phyloP scores from a whole-genome alignment of 257 asterid genomes.

The Ophiorrhiza pumila region DNA sequence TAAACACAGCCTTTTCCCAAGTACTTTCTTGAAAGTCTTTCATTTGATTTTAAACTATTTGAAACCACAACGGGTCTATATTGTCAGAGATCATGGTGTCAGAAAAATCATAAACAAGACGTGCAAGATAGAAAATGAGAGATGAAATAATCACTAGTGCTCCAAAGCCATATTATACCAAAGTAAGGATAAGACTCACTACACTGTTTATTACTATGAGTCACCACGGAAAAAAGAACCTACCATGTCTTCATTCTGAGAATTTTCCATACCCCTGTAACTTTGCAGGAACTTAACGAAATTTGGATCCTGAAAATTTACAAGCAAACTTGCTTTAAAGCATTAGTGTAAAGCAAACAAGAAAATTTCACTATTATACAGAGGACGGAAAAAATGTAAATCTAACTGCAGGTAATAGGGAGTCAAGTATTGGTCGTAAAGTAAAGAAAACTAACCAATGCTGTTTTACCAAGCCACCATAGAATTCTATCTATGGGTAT shows the following conservation, averaged over 20 bases:
- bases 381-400: background rate
- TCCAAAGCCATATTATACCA: background rate
- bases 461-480: background rate
- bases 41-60: background rate
- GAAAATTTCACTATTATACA: background rate
- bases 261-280: slow-evolving; percentile 34
- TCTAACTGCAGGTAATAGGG: background rate
- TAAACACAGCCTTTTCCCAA: background rate
- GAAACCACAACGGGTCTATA: background rate
- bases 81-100: background rate
- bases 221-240: slow-evolving; percentile 26
- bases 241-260: slow-evolving; percentile 57
- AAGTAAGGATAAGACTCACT: background rate
- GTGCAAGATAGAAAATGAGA: background rate
- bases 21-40: background rate
- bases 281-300: slow-evolving; percentile 68
- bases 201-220: background rate
- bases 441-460: background rate
- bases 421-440: background rate
- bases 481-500: background rate
- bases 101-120: background rate
- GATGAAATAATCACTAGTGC: background rate
- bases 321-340: slow-evolving; percentile 24
- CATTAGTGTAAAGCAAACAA: background rate
- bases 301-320: slow-evolving; percentile 66